Evolutionary conservation across 73 alveolate species (phyloP).

Genomic region (Paramecium biaurelia): DNA sequence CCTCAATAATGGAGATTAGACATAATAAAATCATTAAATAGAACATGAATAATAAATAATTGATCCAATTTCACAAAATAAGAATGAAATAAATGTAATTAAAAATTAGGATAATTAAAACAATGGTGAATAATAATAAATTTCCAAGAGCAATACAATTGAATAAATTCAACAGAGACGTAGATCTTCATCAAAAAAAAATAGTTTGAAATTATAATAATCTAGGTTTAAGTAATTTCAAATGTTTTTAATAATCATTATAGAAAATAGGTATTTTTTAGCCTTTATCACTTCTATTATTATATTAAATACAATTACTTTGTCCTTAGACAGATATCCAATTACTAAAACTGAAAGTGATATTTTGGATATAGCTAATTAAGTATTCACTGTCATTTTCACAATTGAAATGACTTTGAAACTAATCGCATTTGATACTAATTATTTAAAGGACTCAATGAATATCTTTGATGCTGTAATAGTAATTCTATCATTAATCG

Average conservation of each 20-base stretch:
- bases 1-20: background rate
- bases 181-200: background rate
- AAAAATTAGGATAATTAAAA: background rate
- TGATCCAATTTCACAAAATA: background rate
- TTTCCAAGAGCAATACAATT: background rate
- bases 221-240: background rate
- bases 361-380: conserved; percentile 29
- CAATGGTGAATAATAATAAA: background rate
- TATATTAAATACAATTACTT: conserved; percentile 53
- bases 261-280: conserved; percentile 27
- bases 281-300: background rate
- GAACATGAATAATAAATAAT: background rate
- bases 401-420: conserved; percentile 57
- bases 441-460: conserved; percentile 55
- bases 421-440: conserved; percentile 64
- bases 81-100: background rate
- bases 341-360: conserved; percentile 1
- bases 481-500: conserved; percentile 51
- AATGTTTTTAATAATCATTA: conserved; percentile 5
- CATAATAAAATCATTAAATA: background rate
- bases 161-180: background rate
- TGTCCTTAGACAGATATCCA: conserved; percentile 70
- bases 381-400: conserved; percentile 53
- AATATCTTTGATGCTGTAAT: conserved; percentile 64
- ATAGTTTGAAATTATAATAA: background rate